Percentiles rank a stretch among this genome's conserved stretches.
Evolutionary conservation across 2,329 filamentous ascomycete genomes (phyloP).

Genomic region (Cryphonectria naterciae): DNA sequence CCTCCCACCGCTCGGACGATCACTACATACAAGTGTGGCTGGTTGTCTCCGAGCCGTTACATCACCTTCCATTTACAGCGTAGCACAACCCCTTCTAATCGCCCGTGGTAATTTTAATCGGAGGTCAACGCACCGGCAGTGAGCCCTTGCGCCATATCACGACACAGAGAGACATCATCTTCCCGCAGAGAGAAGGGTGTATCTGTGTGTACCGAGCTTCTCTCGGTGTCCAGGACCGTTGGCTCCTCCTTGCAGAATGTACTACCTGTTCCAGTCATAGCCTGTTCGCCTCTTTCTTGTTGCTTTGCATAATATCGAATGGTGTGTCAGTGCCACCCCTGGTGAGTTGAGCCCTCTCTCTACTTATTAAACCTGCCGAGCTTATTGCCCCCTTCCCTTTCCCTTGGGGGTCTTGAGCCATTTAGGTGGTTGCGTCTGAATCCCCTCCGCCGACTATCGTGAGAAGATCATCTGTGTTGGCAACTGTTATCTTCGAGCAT

Average conservation of each 20-base stretch:
- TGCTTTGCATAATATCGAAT: not conserved
- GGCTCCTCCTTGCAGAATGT: not conserved
- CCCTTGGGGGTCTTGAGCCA: not conserved
- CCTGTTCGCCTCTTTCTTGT: not conserved
- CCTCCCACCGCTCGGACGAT: not conserved
- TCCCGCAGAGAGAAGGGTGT: no score
- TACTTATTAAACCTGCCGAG: not conserved
- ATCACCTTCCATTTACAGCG: conserved; percentile 5
- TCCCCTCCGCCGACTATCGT: not conserved
- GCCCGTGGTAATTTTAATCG: not conserved
- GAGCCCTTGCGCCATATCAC: not conserved
- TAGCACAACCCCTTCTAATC: not conserved
- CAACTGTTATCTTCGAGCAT: conserved; percentile 1
- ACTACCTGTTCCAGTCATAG: not conserved
- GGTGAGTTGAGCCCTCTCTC: not conserved
- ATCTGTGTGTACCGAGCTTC: not conserved
- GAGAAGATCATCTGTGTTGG: not conserved
- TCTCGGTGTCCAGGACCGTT: not conserved
- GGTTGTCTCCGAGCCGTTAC: not conserved
- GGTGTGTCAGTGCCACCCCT: not conserved
- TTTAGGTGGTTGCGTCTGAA: not conserved
- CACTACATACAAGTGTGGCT: not conserved
- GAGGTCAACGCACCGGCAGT: not conserved
- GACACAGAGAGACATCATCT: not conserved
- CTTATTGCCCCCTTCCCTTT: not conserved